Conservation (phyloP, 1,284 basidiomycete species). For the Singerocomus inundabilis region DNA sequence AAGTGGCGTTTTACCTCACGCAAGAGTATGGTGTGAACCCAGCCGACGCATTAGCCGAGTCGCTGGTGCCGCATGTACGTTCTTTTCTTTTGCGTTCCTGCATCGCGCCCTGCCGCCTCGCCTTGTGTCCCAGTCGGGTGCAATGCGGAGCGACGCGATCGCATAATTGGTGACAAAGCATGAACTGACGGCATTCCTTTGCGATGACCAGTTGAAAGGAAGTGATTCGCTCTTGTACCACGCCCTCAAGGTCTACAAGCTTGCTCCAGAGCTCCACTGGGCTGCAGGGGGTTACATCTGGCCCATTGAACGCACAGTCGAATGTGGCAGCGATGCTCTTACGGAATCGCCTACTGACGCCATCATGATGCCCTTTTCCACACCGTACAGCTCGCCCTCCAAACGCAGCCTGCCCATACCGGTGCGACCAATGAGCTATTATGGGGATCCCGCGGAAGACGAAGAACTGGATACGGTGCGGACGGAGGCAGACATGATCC, state of each 20-base stretch:
- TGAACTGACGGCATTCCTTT: conserved; percentile 16
- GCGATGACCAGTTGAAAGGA: conserved; percentile 59
- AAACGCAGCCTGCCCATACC: conserved; percentile 28
- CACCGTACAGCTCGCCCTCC: conserved; percentile 33
- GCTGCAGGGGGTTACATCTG: conserved; percentile 78
- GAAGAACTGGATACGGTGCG: conserved; percentile 33
- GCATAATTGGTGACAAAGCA: conserved; percentile 12
- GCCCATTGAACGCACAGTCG: conserved; percentile 68
- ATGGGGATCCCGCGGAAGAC: conserved; percentile 40
- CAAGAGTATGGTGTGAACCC: conserved; percentile 75
- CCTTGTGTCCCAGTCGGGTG: conserved; percentile 7
- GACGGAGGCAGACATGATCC: conserved; percentile 43
- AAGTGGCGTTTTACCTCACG: conserved; percentile 67
- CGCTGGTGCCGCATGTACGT: conserved; percentile 66
- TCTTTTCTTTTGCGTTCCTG: conserved; percentile 7
- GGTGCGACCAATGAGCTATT: conserved; percentile 43
- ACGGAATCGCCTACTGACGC: conserved; percentile 34
- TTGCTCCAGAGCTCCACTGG: conserved; percentile 72
- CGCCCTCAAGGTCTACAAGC: conserved; percentile 71
- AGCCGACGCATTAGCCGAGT: conserved; percentile 64
- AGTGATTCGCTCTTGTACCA: conserved; percentile 73
- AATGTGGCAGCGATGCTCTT: conserved; percentile 51
- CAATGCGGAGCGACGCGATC: background rate
- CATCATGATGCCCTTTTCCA: conserved; percentile 31
- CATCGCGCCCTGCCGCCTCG: conserved; percentile 3